Evolutionary conservation across 495 filamentous ascomycete species (phyloP).

Genomic region (Daldinia childiae): DNA sequence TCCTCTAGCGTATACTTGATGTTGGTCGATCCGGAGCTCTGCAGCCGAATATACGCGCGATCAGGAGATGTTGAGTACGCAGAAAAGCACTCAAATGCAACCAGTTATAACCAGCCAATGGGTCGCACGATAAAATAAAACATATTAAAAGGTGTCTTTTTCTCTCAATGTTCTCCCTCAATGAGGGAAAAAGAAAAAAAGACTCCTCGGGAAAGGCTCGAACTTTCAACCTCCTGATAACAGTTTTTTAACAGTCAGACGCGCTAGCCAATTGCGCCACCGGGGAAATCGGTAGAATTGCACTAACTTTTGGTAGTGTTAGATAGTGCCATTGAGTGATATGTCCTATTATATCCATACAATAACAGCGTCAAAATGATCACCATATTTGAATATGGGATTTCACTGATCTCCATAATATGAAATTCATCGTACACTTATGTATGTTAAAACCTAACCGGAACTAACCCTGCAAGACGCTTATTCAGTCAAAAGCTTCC

Average conservation of each 20-base stretch:
- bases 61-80: no score
- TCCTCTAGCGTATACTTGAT: no score
- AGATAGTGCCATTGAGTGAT: not conserved
- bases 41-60: no score
- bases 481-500: not conserved
- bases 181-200: not conserved
- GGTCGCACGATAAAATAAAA: not conserved
- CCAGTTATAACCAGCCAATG: no score
- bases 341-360: not conserved
- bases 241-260: slow-evolving; percentile 1
- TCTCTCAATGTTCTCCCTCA: not conserved
- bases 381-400: not conserved
- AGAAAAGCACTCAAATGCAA: no score
- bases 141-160: no score
- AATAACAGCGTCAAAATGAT: not conserved
- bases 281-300: not conserved
- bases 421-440: not conserved
- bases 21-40: no score
- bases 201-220: slow-evolving; percentile 4
- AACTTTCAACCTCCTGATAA: slow-evolving; percentile 7
- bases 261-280: slow-evolving; percentile 6
- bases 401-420: not conserved
- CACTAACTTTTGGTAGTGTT: not conserved
- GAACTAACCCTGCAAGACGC: not conserved
- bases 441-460: not conserved